These are phyloP conservation scores for Zygosaccharomyces pseudobailii DNA, from an alignment of 1,139 yeast species.

Conservation along the genomic window DNA sequence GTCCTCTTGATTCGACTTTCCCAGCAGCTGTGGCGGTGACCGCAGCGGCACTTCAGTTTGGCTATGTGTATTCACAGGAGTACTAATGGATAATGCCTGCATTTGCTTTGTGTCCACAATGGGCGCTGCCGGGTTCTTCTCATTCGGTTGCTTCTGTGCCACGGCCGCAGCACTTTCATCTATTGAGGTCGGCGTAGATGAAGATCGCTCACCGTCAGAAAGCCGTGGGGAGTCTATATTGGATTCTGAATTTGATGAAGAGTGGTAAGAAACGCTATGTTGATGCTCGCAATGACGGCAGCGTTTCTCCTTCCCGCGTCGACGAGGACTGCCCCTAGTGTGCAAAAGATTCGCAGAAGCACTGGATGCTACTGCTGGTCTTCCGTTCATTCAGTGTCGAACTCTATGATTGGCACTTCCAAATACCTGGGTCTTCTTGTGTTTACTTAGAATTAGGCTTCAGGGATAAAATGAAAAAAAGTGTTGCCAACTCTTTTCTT, in stretches of 20 bases:
- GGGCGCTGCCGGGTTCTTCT: not conserved
- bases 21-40: not conserved
- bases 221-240: constrained; percentile 20
- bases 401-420: not conserved
- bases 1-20: not conserved
- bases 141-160: constrained; percentile 7
- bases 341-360: not conserved
- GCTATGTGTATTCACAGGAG: not conserved
- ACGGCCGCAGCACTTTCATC: constrained; percentile 16
- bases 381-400: constrained; percentile 1
- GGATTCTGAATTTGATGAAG: constrained; percentile 23
- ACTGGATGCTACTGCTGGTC: not conserved
- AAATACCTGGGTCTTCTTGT: not conserved
- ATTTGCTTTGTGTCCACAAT: not conserved
- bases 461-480: not conserved
- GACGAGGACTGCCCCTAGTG: constrained; percentile 1
- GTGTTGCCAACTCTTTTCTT: not conserved
- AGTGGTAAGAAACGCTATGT: constrained; percentile 18
- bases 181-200: constrained; percentile 25
- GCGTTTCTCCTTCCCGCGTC: not conserved
- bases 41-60: not conserved
- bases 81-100: not conserved
- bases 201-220: constrained; percentile 17
- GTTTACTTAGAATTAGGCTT: not conserved
- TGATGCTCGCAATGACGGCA: constrained; percentile 6